phyloP scores from a whole-genome alignment of 2,329 filamentous ascomycete genomes.

The Paecilomyces sp. region DNA sequence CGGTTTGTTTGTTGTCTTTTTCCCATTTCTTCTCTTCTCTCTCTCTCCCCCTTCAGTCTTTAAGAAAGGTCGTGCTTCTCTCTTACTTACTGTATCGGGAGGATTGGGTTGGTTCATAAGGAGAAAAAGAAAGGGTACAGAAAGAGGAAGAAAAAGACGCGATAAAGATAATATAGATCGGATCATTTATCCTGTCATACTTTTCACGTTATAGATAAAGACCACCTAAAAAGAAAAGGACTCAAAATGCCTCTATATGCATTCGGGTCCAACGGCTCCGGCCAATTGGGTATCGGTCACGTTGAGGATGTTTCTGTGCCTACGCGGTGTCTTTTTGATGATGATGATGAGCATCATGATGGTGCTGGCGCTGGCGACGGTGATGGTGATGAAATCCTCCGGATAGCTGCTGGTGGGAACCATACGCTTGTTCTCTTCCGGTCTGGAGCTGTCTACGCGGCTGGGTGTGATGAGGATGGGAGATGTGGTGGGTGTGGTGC shows the following conservation, averaged over 20 bases:
- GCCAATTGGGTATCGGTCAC: slow-evolving; percentile 66
- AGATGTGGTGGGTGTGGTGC: slow-evolving; percentile 53
- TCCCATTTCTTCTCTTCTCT: too few species aligned
- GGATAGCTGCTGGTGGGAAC: slow-evolving; percentile 66
- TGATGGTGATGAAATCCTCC: slow-evolving; percentile 9
- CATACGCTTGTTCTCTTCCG: slow-evolving; percentile 70
- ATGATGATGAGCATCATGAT: slow-evolving; percentile 13
- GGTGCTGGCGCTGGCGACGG: slow-evolving; percentile 35
- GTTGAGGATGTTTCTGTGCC: slow-evolving; percentile 63
- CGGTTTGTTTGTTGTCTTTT: too few species aligned
- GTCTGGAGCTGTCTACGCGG: slow-evolving; percentile 54
- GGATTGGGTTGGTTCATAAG: too few species aligned
- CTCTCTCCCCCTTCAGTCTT: too few species aligned
- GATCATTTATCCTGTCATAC: too few species aligned
- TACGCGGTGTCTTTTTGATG: slow-evolving; percentile 53
- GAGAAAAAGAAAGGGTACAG: too few species aligned
- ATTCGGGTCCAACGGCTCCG: slow-evolving; percentile 70
- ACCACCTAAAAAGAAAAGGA: neutral
- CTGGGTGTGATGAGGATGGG: slow-evolving; percentile 52
- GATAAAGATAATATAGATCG: too few species aligned
- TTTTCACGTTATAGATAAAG: too few species aligned
- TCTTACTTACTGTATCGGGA: too few species aligned
- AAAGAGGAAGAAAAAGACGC: too few species aligned
- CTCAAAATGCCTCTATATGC: slow-evolving; percentile 49
- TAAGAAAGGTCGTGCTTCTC: too few species aligned